Evolutionary conservation across 176 grass and related monocot species (phyloP), one percentile per base, ranked within the genome.

Genomic region (Microstegium vimineum): DNA sequence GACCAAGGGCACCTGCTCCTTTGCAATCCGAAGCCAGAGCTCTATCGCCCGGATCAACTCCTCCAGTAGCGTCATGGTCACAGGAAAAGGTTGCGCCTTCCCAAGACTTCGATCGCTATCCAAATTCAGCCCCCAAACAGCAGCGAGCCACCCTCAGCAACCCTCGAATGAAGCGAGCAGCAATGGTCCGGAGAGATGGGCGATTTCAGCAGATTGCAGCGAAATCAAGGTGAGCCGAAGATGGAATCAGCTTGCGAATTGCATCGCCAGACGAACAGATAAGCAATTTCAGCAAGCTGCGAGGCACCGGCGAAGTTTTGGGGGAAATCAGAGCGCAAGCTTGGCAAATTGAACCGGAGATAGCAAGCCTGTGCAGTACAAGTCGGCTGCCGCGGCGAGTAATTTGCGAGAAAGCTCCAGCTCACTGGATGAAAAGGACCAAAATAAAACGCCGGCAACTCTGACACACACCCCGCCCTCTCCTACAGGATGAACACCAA

Each of bases 1-100:
- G 3, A 88, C 73, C 56, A 94, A 51, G 25, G 92, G 82, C 63
- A 86, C 83, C 59, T 89, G 87, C 62, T 93, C 79, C 83, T 89
- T 87, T 0, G 40, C 85, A 71, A 94, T 36, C 20, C 85, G 82
- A 65, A 98, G 54, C 90, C 93, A 93, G 43, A 95, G 80, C 85
- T 95, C 93, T 45, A 98, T 93, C 16, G 96, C 94, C 31, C 87
- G 79, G 28, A 98, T 93, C 78, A 93, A 68, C 6, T 98, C 92
- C 41, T 98, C 93, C 71, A 93, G 69, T 35, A 98, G 35, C 9
- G 87, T 78, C 96, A 89, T 82, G 34, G 62, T 52, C 51, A 64
- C 64, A 22, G 31, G 27, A 36, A 68, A 57, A 57, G 49, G 36
- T 14, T 1, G 7, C 1, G 2, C 54, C 28, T 76, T 41, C 13